phyloP scores from a whole-genome alignment of 2,329 filamentous ascomycete species.

The Calonectria ilicicola region DNA sequence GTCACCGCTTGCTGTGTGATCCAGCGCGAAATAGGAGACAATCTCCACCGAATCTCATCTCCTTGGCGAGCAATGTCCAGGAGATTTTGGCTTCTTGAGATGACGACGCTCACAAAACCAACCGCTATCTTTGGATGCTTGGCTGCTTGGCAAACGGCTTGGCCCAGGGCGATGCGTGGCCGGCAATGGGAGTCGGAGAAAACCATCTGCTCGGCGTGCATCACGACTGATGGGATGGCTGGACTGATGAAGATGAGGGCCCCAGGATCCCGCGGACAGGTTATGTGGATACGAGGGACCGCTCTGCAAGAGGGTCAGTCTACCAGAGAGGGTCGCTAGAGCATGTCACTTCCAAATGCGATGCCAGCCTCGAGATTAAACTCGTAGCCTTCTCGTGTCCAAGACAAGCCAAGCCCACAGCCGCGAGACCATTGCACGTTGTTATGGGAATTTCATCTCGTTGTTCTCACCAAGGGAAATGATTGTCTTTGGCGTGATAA shows the following conservation, averaged over 20 bases:
- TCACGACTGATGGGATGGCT: no score
- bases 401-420: slow-evolving; percentile 11
- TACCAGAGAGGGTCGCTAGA: background rate
- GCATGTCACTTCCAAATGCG: slow-evolving; percentile 10
- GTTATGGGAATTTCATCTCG: slow-evolving; percentile 13
- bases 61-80: slow-evolving; percentile 17
- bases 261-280: slow-evolving; percentile 1
- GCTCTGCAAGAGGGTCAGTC: background rate
- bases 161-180: background rate
- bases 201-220: background rate
- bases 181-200: background rate
- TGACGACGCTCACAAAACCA: slow-evolving; percentile 19
- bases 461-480: slow-evolving; percentile 8
- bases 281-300: background rate
- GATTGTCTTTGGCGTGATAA: slow-evolving; percentile 2
- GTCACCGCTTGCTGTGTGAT: slow-evolving; percentile 14
- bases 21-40: slow-evolving; percentile 38
- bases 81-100: background rate
- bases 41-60: slow-evolving; percentile 43
- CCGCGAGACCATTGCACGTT: background rate
- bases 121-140: slow-evolving; percentile 9
- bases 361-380: slow-evolving; percentile 18
- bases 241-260: no score
- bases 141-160: background rate
- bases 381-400: slow-evolving; percentile 1